Evolutionary conservation across 148 eudicot species (phyloP).

Genomic region (Fagopyrum tataricum): DNA sequence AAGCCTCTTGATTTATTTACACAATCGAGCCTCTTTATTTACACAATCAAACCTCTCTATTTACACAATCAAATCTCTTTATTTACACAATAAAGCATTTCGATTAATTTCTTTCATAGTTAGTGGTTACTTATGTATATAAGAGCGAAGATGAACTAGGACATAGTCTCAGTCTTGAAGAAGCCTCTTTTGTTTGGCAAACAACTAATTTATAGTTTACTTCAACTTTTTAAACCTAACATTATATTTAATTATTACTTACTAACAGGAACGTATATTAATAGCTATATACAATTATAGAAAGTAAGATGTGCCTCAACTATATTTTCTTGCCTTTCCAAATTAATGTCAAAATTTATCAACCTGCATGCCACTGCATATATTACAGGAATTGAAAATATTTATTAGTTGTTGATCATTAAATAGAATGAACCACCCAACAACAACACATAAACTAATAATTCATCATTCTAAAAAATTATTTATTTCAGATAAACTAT

Average conservation of each 20-base stretch:
- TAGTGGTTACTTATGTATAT: too few relatives aligned
- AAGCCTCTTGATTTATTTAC: too few relatives aligned
- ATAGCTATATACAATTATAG: neutral
- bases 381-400: neutral
- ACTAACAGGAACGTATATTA: neutral
- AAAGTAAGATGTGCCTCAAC: neutral
- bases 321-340: neutral
- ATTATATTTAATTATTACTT: neutral
- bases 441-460: neutral
- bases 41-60: too few relatives aligned
- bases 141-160: too few relatives aligned
- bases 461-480: neutral
- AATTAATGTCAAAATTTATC: neutral
- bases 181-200: too few relatives aligned
- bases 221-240: slow-evolving; percentile 7
- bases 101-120: too few relatives aligned
- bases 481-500: neutral
- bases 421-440: neutral
- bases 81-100: too few relatives aligned
- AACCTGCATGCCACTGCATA: neutral
- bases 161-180: too few relatives aligned
- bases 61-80: too few relatives aligned
- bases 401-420: slow-evolving; percentile 3
- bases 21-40: too few relatives aligned
- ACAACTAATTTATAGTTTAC: too few relatives aligned